Evolutionary conservation across 768 basidiomycete genomes (phyloP), one percentile per base, ranked within the genome.

Genomic region (Leccinum incarnatum): DNA sequence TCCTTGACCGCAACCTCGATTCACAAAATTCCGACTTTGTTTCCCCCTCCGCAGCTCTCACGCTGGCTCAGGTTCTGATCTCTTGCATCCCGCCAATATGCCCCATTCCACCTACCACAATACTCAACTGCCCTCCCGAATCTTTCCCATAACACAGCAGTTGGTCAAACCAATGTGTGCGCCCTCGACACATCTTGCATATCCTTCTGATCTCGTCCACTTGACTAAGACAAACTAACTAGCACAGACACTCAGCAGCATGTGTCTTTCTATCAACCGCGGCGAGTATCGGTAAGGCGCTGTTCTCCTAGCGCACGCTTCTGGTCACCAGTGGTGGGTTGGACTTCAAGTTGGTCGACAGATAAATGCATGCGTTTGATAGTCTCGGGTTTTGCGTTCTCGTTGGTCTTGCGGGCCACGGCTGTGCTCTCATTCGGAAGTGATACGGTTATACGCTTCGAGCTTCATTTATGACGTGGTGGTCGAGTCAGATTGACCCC

Each of bases 71-170:
- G 50, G 30, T 48, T 53, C 63, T 36, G 58, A 63, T 50, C 63
- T 59, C 42, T 50, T 34, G 5, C 58, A 59, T 19, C 14, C 30
- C 23, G n/a, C 40, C 42, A 57, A 42, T 7, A 48, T 58, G 53
- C 47, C 46, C 52, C 51, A 42, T 11, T 21, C 58, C 32, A 36
- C 40, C 9, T 47, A 62, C 37, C 69, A 71, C 57, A 79, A 78
- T 57, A 70, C 70, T 1, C 80, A 84, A 61, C 72, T 84, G 11
- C 81, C 81, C 4, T 81, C 85, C 15, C 82, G 83, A 15, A 62
- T 79, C 25, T 81, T 85, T 29, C 83, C 83, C 8, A 75, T 75
- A 2, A 78, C 78, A 12, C 32, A 32, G 32, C 32, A 12, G 32
- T 32, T 1, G 32, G 32, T 32, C 32, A 32, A 32, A 32, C 32